Conservation (phyloP, 2,329 filamentous ascomycete species). For the Dendrostoma leiphaemia region DNA sequence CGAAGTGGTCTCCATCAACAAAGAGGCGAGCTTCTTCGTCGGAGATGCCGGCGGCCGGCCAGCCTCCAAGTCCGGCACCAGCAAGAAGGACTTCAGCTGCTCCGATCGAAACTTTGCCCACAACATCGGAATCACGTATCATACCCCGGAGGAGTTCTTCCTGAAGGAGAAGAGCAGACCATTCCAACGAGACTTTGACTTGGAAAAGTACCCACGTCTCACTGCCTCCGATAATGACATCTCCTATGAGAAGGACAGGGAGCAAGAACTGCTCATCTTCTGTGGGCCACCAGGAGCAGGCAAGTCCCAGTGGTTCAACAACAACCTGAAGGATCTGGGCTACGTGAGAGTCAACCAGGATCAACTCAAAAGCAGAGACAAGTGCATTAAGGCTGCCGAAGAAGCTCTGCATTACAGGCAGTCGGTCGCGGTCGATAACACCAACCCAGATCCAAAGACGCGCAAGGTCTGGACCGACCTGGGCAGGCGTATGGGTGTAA, state of each 20-base stretch:
- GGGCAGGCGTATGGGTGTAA: constrained; percentile 44
- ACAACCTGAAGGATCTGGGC: constrained; percentile 69
- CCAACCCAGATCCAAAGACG: constrained; percentile 81
- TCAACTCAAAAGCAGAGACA: constrained; percentile 67
- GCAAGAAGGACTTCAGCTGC: constrained; percentile 60
- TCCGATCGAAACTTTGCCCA: constrained; percentile 77
- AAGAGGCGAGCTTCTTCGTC: constrained; percentile 75
- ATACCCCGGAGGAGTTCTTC: constrained; percentile 92
- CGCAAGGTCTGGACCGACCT: constrained; percentile 76
- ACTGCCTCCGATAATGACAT: constrained; percentile 30
- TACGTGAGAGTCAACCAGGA: constrained; percentile 93
- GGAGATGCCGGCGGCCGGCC: constrained; percentile 75
- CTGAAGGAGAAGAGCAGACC: constrained; percentile 63
- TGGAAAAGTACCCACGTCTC: constrained; percentile 52
- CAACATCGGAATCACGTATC: constrained; percentile 77
- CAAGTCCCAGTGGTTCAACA: constrained; percentile 90
- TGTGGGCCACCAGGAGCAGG: constrained; percentile 87
- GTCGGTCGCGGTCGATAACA: constrained; percentile 86
- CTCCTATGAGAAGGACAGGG: constrained; percentile 58
- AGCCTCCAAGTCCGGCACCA: constrained; percentile 25
- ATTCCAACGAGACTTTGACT: constrained; percentile 71
- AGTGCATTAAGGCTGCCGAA: constrained; percentile 70
- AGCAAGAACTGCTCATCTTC: constrained; percentile 76
- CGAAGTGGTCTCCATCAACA: constrained; percentile 64
- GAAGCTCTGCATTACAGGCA: constrained; percentile 61